phyloP scores from a whole-genome alignment of 164 flowering plant species.

The Annona cherimola region DNA sequence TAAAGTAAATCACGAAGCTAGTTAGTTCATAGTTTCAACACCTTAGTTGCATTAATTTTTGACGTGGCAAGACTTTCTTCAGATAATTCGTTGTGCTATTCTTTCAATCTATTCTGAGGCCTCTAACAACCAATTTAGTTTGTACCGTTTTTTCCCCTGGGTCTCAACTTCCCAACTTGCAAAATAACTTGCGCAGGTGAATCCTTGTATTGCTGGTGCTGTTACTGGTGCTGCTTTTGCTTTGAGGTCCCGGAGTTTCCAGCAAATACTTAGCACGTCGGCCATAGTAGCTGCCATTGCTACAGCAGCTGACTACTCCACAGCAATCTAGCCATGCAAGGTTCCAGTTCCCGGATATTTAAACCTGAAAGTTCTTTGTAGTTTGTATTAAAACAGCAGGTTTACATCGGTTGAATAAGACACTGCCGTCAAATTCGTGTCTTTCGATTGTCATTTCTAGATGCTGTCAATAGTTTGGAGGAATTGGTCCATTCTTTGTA shows the following conservation, averaged over 20 bases:
- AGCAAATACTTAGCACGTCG: constrained; percentile 46
- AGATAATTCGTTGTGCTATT: neutral
- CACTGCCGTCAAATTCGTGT: too few relatives aligned
- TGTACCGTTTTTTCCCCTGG: neutral
- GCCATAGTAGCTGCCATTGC: constrained; percentile 43
- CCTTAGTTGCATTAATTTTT: neutral
- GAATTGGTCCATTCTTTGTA: too few relatives aligned
- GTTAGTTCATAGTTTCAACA: neutral
- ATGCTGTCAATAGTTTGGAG: too few relatives aligned
- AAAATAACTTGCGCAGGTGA: constrained; percentile 38
- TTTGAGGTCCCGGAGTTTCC: constrained; percentile 56
- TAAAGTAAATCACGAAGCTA: too few relatives aligned
- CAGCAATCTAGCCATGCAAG: constrained; percentile 6
- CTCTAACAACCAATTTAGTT: neutral
- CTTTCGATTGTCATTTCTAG: too few relatives aligned
- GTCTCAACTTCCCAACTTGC: neutral
- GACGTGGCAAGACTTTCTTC: neutral
- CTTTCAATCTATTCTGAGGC: neutral
- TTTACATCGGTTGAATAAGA: too few relatives aligned
- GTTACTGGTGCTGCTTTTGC: constrained; percentile 68
- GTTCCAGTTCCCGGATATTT: neutral
- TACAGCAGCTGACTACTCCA: constrained; percentile 43
- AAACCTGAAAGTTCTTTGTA: too few relatives aligned
- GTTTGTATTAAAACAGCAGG: too few relatives aligned
- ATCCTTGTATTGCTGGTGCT: constrained; percentile 67